A percentile compares a stretch with the other conserved stretches of the same genome.
Conservation (phyloP, 306 rosid genomes). For the Castanea crenata region DNA sequence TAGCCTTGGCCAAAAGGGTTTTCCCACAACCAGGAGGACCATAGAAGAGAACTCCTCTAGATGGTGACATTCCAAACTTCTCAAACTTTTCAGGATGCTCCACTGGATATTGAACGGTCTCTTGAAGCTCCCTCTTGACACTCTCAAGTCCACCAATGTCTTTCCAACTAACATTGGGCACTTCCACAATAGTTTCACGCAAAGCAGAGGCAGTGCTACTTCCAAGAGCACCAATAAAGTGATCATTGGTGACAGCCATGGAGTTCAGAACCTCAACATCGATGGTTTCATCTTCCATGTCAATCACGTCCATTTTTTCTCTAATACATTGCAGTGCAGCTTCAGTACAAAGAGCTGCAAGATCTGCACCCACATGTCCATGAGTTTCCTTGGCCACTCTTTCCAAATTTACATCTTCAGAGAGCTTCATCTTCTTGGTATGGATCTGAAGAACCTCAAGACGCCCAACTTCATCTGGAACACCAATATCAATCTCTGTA, state of each 20-base stretch:
- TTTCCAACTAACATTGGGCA: background rate
- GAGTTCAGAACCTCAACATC: background rate
- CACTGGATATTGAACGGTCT: background rate
- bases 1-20: constrained; percentile 1
- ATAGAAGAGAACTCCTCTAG: background rate
- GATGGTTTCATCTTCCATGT: no score
- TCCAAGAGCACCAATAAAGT: background rate
- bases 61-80: background rate
- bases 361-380: background rate
- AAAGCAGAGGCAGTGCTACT: background rate
- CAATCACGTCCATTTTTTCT: background rate
- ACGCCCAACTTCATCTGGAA: background rate
- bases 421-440: background rate
- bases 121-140: constrained; percentile 1
- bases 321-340: background rate
- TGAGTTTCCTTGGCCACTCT: background rate
- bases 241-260: background rate
- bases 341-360: background rate
- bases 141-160: background rate
- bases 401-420: background rate
- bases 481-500: background rate
- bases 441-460: background rate
- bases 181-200: background rate
- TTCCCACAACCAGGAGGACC: constrained; percentile 1
- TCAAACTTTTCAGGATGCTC: background rate